These are phyloP conservation scores for Apiotrichum siamense DNA, from an alignment of 1,284 basidiomycete genomes.

Conservation along the genomic window DNA sequence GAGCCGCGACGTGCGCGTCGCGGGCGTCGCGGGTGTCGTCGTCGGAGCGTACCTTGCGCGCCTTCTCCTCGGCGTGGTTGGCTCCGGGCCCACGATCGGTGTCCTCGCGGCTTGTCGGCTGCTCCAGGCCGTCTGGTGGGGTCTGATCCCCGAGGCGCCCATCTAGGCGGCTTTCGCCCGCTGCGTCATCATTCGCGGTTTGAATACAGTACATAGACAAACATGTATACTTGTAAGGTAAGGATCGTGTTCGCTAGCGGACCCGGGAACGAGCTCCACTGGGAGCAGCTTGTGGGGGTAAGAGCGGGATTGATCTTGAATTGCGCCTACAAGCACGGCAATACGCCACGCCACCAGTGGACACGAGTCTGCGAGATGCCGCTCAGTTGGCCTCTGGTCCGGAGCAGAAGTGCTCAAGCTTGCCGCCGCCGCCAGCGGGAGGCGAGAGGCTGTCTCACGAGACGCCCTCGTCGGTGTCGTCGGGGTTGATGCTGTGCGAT, in stretches of 20 bases:
- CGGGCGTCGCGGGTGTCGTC: conserved; percentile 63
- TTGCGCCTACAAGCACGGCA: too few relatives aligned
- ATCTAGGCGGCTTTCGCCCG: not conserved
- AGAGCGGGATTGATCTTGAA: too few relatives aligned
- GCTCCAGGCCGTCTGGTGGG: conserved; percentile 61
- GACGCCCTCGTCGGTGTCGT: conserved; percentile 17
- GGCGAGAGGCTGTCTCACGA: conserved; percentile 7
- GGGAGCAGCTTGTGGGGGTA: too few relatives aligned
- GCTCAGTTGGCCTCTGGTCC: not conserved
- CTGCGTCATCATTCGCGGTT: too few relatives aligned
- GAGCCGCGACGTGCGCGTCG: conserved; percentile 65
- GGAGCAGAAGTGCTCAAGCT: too few relatives aligned
- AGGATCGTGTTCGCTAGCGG: too few relatives aligned
- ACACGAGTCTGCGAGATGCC: not conserved
- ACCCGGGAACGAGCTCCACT: too few relatives aligned
- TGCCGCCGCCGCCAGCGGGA: not conserved
- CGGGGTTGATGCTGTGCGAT: conserved; percentile 24
- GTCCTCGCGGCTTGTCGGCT: conserved; percentile 62
- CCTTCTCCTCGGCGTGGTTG: conserved; percentile 56
- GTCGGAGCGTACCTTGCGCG: conserved; percentile 68
- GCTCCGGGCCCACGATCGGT: conserved; percentile 28
- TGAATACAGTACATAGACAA: not conserved
- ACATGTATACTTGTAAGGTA: not conserved
- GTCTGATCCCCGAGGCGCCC: conserved; percentile 53
- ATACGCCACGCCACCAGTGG: not conserved